Conservation (phyloP, 305 asterid genomes). For the Caryopteris hybrid region DNA sequence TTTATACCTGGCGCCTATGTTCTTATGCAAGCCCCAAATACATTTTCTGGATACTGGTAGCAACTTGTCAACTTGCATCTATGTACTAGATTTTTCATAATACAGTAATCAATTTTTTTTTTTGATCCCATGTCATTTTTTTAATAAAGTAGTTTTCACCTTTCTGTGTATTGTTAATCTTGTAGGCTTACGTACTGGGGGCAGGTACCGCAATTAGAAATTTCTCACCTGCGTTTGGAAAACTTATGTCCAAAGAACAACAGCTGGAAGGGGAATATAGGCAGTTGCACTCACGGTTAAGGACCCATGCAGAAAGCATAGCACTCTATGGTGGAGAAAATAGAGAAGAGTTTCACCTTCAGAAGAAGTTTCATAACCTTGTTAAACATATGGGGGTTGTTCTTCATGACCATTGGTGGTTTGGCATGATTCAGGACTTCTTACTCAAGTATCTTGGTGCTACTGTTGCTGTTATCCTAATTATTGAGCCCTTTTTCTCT, state of each 20-base stretch:
- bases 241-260: slow-evolving; percentile 88
- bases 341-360: slow-evolving; percentile 91
- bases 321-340: slow-evolving; percentile 97
- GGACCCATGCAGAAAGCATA: slow-evolving; percentile 99
- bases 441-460: slow-evolving; percentile 98
- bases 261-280: slow-evolving; percentile 98
- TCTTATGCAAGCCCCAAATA: slow-evolving; percentile 99
- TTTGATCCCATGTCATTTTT: slow-evolving; percentile 12
- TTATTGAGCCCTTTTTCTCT: slow-evolving; percentile 96
- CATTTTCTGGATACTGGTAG: slow-evolving; percentile 90
- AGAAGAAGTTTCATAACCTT: slow-evolving; percentile 73
- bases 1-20: slow-evolving; percentile 97
- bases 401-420: slow-evolving; percentile 99
- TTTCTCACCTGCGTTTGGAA: slow-evolving; percentile 93
- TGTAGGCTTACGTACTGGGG: slow-evolving; percentile 94
- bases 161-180: slow-evolving; percentile 22
- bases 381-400: slow-evolving; percentile 84
- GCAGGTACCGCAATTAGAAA: slow-evolving; percentile 88
- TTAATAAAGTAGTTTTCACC: slow-evolving; percentile 18
- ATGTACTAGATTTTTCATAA: slow-evolving; percentile 10
- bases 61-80: slow-evolving; percentile 18
- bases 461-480: slow-evolving; percentile 96
- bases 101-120: slow-evolving; percentile 6
- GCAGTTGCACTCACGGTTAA: slow-evolving; percentile 92
- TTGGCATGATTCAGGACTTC: slow-evolving; percentile 99